These are phyloP conservation scores for Beauveria asiatica DNA, from an alignment of 2,329 filamentous ascomycete genomes.

Conservation along the genomic window DNA sequence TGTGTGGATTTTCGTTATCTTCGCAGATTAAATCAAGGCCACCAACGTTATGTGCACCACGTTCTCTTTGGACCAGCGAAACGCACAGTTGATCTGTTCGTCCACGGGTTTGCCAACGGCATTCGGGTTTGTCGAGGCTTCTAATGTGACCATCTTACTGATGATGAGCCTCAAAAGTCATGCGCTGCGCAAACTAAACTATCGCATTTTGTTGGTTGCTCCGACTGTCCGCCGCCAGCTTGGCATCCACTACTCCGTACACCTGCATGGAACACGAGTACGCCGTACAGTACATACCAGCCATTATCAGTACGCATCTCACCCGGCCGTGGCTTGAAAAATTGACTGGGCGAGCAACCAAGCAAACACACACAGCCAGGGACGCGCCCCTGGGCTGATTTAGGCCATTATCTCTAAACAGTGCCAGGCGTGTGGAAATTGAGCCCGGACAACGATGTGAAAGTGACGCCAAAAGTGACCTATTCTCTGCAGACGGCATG, in stretches of 20 bases:
- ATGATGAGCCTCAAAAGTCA: too few species aligned
- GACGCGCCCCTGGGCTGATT: not conserved
- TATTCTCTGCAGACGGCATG: not conserved
- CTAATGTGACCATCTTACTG: too few species aligned
- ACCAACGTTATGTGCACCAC: not conserved
- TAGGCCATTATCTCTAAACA: not conserved
- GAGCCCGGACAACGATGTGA: too few species aligned
- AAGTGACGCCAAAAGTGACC: not conserved
- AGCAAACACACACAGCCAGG: too few species aligned
- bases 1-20: not conserved
- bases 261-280: not conserved
- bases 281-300: too few species aligned
- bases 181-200: too few species aligned
- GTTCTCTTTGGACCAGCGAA: too few species aligned
- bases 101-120: too few species aligned
- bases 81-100: too few species aligned
- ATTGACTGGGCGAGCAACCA: too few species aligned
- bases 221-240: not conserved
- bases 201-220: not conserved
- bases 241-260: not conserved
- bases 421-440: not conserved
- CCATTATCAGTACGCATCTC: not conserved
- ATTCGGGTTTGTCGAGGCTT: too few species aligned
- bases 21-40: not conserved
- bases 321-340: too few species aligned